Evolutionary conservation across 2,329 filamentous ascomycete genomes (phyloP), one percentile per base, ranked within the genome.

Genomic region (Fusarium goolgardi): DNA sequence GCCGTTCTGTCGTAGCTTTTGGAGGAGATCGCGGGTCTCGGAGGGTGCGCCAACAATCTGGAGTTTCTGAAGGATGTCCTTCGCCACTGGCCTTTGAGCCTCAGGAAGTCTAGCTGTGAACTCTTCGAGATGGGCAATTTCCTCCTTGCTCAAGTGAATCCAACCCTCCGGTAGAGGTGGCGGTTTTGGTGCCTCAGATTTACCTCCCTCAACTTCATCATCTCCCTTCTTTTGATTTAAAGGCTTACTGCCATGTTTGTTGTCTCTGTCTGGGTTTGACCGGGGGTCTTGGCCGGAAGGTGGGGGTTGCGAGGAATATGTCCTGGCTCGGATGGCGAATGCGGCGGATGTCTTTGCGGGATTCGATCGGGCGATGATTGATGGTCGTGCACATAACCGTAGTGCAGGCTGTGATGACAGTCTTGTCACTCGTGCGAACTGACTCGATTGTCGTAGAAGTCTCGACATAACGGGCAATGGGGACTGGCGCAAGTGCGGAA

Each of bases 31-130:
- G 55, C 86, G 85, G 20, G 93, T 79, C 75, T 93, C 92, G 23
- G 80, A 73, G 1, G 93, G 92, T 18, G 93, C 86, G 12, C 93
- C 93, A 41, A 89, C 84, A 63, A 84, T 83, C 79, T 89, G 88
- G 63, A 95, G 84, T 29, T 85, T 81, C 63, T 85, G 80, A n/a
- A 91, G 79, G 11, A 89, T 83, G 47, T 86, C 83, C 60, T 88
- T 83, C 60, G 94, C 78, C 23, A 84, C 80, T 51, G 86, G 79
- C 39, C 83, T 82, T 78, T 92, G 88, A n/a, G 84, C 83, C 55
- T 84, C 81, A 10, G 91, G 90, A 58, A 93, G 83, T 63, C 84
- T 81, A 69, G 86, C 86, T 61, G 91, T 78, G 63, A 92, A 83
- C 31, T 85, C 80, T 61, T 89, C 81, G 47, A 95, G 77, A 47